Evolutionary conservation across 1,139 yeast genomes (phyloP).

Genomic region (Taphrina sp.): DNA sequence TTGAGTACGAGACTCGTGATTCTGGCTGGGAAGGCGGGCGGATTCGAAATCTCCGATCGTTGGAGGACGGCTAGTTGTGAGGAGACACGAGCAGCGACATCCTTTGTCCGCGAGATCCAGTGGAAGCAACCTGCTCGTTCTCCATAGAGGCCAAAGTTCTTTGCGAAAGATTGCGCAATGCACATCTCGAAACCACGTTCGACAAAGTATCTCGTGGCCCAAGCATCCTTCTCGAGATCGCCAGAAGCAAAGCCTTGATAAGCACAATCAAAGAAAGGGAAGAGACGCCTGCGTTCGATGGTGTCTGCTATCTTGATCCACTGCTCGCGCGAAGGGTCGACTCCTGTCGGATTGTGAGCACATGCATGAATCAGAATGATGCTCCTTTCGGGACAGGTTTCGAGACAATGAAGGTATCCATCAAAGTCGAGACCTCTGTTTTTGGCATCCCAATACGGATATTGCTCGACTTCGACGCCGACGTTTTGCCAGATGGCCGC

Average conservation of each 20-base stretch:
- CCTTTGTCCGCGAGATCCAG: constrained; percentile 47
- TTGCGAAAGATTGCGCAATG: constrained; percentile 89
- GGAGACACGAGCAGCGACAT: constrained; percentile 52
- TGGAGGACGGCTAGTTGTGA: constrained; percentile 78
- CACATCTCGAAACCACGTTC: constrained; percentile 54
- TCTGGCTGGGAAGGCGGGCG: constrained; percentile 91
- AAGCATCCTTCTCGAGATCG: constrained; percentile 53
- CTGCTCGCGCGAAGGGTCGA: constrained; percentile 76
- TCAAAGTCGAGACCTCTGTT: constrained; percentile 63
- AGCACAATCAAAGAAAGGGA: constrained; percentile 86
- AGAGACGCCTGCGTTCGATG: constrained; percentile 56
- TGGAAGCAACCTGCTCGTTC: constrained; percentile 93
- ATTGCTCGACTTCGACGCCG: constrained; percentile 55
- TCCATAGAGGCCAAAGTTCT: constrained; percentile 95
- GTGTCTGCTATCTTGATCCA: constrained; percentile 72
- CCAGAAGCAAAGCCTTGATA: constrained; percentile 94
- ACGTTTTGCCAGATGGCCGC: constrained; percentile 75
- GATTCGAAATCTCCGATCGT: constrained; percentile 87
- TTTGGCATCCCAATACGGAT: constrained; percentile 76
- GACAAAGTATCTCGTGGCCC: constrained; percentile 50
- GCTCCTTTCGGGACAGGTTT: constrained; percentile 49
- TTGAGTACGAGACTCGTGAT: constrained; percentile 75
- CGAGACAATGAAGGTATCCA: constrained; percentile 44
- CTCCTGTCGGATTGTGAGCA: constrained; percentile 95
- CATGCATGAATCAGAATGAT: constrained; percentile 85